phyloP scores from a whole-genome alignment of 2,329 filamentous ascomycete species.

The Phoma sp. region DNA sequence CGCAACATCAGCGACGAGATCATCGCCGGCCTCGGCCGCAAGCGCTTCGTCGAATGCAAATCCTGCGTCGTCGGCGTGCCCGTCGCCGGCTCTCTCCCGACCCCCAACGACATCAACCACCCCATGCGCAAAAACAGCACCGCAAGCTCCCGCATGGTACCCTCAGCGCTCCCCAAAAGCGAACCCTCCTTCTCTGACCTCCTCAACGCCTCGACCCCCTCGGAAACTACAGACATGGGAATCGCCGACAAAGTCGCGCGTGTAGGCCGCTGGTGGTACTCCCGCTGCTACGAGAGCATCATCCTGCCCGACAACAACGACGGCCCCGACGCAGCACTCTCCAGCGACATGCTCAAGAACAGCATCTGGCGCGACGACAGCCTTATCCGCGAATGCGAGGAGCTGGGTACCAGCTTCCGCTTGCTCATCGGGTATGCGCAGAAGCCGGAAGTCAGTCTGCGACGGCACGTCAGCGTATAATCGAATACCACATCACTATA shows the following conservation, averaged over 20 bases:
- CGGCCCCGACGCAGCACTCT: slow-evolving; percentile 42
- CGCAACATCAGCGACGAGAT: slow-evolving; percentile 61
- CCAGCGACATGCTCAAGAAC: slow-evolving; percentile 50
- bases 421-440: slow-evolving; percentile 90
- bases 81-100: slow-evolving; percentile 60
- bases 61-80: slow-evolving; percentile 79
- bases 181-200: slow-evolving; percentile 47
- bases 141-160: slow-evolving; percentile 25
- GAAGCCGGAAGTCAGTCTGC: slow-evolving; percentile 64
- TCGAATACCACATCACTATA: not conserved
- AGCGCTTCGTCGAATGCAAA: slow-evolving; percentile 75
- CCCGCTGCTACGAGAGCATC: slow-evolving; percentile 82
- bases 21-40: slow-evolving; percentile 69
- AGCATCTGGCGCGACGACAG: slow-evolving; percentile 81
- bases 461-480: slow-evolving; percentile 58
- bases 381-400: slow-evolving; percentile 83
- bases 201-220: slow-evolving; percentile 38
- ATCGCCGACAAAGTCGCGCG: slow-evolving; percentile 92
- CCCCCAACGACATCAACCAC: slow-evolving; percentile 31
- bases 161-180: slow-evolving; percentile 32
- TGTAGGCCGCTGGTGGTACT: slow-evolving; percentile 97
- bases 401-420: slow-evolving; percentile 84
- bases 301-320: slow-evolving; percentile 50
- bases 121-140: slow-evolving; percentile 38
- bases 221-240: slow-evolving; percentile 70